phyloP scores from a whole-genome alignment of 2,329 filamentous ascomycete species.

The Aspergillus aculeatus region DNA sequence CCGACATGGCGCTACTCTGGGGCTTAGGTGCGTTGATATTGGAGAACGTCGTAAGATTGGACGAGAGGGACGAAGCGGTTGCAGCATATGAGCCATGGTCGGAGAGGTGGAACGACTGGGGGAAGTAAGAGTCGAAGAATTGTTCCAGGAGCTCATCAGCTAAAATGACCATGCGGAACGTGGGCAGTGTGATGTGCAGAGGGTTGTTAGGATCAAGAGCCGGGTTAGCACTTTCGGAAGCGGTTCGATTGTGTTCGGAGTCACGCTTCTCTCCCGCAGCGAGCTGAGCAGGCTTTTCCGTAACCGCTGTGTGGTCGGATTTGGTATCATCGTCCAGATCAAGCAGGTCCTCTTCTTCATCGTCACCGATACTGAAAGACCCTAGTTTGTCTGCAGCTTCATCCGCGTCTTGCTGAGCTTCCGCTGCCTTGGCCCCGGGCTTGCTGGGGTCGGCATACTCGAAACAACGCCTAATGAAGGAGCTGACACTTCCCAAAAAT shows the following conservation, averaged over 20 bases:
- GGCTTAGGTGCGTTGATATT: conserved; percentile 58
- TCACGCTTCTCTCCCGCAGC: conserved; percentile 23
- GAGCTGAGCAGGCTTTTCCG: conserved; percentile 15
- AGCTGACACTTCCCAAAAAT: conserved; percentile 89
- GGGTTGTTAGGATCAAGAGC: conserved; percentile 91
- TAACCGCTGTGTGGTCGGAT: conserved; percentile 24
- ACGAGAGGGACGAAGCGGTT: conserved; percentile 53
- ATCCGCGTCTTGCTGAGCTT: conserved; percentile 31
- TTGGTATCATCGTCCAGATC: conserved; percentile 38
- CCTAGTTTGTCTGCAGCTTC: conserved; percentile 45
- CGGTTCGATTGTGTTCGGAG: conserved; percentile 54
- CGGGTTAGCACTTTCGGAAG: conserved; percentile 77
- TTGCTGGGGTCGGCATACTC: conserved; percentile 96
- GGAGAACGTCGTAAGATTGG: conserved; percentile 81
- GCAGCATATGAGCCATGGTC: conserved; percentile 56
- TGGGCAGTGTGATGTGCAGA: conserved; percentile 91
- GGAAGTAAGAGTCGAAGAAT: conserved; percentile 96
- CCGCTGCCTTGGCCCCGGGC: conserved; percentile 52
- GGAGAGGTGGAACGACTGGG: conserved; percentile 84
- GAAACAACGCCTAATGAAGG: conserved; percentile 93
- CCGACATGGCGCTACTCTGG: conserved; percentile 39
- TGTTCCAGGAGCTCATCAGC: conserved; percentile 94
- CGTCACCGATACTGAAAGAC: conserved; percentile 75
- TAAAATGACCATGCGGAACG: conserved; percentile 97
- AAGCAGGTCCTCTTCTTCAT: conserved; percentile 55